phyloP scores from a whole-genome alignment of 2,329 filamentous ascomycete species.

The Arthroderma sp. region DNA sequence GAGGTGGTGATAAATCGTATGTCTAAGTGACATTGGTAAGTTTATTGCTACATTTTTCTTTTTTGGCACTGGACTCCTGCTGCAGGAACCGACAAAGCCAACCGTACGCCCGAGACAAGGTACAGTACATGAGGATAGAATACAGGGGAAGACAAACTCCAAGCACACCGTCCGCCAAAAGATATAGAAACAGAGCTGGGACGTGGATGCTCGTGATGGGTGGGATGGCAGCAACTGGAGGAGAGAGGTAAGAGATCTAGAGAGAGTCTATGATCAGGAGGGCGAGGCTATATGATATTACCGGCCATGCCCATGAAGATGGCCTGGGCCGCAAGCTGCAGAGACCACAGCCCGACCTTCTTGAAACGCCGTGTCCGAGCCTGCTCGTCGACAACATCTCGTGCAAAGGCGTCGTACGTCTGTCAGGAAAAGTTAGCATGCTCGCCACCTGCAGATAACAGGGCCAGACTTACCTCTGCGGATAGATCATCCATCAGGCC shows the following conservation, averaged over 20 bases:
- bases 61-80: background rate
- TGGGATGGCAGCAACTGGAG: background rate
- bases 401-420: conserved; percentile 87
- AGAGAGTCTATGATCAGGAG: background rate
- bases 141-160: background rate
- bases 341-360: conserved; percentile 92
- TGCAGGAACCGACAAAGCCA: too few species aligned
- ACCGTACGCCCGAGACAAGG: too few species aligned
- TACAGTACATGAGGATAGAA: background rate
- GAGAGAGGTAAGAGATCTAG: background rate
- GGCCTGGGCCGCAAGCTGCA: conserved; percentile 83
- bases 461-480: conserved; percentile 50
- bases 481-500: conserved; percentile 88
- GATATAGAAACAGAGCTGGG: background rate
- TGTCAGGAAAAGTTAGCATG: conserved; percentile 20
- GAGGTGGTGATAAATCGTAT: background rate
- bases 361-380: conserved; percentile 76
- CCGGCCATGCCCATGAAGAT: conserved; percentile 92
- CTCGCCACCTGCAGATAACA: conserved; percentile 9
- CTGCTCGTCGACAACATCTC: conserved; percentile 80
- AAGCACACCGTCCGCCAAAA: background rate
- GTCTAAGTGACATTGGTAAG: background rate
- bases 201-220: background rate
- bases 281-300: conserved; percentile 27
- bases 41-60: too few species aligned